Conservation (phyloP, 208 protist genomes). For the Acanthamoeba culbertsoni region DNA sequence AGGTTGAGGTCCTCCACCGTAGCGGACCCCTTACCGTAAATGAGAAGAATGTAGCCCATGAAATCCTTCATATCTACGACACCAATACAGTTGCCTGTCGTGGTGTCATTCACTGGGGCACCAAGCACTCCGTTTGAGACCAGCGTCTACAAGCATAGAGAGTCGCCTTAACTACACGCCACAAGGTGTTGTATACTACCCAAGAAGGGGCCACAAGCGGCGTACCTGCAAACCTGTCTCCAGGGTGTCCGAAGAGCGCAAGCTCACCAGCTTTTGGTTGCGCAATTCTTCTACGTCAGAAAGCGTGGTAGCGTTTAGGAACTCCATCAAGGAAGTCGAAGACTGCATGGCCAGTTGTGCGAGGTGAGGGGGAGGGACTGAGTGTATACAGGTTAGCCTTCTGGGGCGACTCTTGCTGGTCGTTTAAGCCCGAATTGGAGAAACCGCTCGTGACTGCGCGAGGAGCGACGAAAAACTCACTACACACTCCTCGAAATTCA, state of each 20-base stretch:
- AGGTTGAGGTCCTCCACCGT: not conserved
- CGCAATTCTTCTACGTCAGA: not conserved
- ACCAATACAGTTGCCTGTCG: not conserved
- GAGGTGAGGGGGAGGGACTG: too few species aligned
- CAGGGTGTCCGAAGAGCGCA: not conserved
- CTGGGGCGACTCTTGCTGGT: too few species aligned
- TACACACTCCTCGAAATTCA: not conserved
- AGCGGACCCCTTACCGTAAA: not conserved
- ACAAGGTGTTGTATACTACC: too few species aligned
- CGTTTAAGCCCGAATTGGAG: too few species aligned
- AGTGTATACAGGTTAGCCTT: too few species aligned
- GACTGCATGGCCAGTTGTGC: too few species aligned
- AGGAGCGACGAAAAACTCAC: too few species aligned
- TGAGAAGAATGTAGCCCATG: conserved; percentile 28
- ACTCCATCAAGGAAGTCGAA: not conserved
- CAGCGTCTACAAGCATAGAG: not conserved
- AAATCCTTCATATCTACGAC: conserved; percentile 47
- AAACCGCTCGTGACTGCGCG: too few species aligned
- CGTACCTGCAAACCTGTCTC: conserved; percentile 1
- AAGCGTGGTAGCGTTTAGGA: not conserved
- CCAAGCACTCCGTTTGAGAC: not conserved
- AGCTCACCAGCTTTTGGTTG: not conserved
- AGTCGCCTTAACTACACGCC: too few species aligned
- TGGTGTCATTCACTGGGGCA: not conserved
- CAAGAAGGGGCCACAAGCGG: too few species aligned